Percentiles rank a stretch among this genome's conserved stretches.
These are phyloP conservation scores for Populus hybrid DNA, from an alignment of 441 rosid species.

Conservation along the genomic window DNA sequence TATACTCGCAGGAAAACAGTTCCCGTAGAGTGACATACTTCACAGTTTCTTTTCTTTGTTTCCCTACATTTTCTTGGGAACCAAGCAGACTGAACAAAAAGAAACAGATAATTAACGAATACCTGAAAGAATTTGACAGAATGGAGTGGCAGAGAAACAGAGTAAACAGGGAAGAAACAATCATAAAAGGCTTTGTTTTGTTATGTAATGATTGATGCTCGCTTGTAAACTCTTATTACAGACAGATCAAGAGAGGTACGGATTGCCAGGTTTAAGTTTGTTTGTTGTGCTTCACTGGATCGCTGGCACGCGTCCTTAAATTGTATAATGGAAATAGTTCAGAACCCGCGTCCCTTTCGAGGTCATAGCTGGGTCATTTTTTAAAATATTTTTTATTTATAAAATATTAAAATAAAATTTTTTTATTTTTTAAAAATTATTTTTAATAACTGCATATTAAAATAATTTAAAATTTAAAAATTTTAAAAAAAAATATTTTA, in stretches of 20 bases:
- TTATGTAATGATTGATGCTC: not conserved
- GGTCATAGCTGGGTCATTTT: no score
- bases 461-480: no score
- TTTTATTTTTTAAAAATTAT: no score
- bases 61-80: constrained; percentile 14
- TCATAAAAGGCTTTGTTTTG: not conserved
- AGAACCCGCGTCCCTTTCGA: no score
- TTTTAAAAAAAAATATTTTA: no score
- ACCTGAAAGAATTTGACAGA: not conserved
- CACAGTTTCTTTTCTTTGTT: not conserved
- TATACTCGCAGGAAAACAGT: not conserved
- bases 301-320: not conserved
- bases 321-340: no score
- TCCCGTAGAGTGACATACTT: not conserved
- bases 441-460: no score
- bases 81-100: constrained; percentile 9
- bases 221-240: not conserved
- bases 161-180: not conserved
- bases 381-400: no score
- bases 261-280: not conserved
- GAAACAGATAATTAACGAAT: not conserved
- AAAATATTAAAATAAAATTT: no score
- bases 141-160: not conserved
- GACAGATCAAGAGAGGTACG: not conserved
- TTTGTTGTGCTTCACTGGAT: not conserved